phyloP scores from a whole-genome alignment of 202 grass and related monocot genomes.

The Setaria viridis region DNA sequence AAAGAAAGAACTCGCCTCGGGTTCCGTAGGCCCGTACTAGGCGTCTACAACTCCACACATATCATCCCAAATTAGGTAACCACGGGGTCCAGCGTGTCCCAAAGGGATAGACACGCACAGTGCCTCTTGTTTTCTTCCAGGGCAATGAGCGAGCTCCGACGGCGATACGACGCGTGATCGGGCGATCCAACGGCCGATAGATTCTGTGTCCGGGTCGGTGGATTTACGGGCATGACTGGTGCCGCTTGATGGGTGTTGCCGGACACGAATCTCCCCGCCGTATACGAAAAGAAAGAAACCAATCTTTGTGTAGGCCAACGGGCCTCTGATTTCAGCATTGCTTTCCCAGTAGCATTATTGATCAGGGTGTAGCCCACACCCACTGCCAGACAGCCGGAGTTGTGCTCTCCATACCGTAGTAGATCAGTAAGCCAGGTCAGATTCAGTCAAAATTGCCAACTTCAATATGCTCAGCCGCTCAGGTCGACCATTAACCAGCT shows the following conservation, averaged over 20 bases:
- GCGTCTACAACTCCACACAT: slow-evolving; percentile 26
- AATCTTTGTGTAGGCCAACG: slow-evolving; percentile 46
- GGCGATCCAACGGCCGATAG: slow-evolving; percentile 52
- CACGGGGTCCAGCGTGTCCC: slow-evolving; percentile 41
- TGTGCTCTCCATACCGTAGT: not conserved
- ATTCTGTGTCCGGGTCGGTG: slow-evolving; percentile 51
- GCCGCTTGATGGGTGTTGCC: slow-evolving; percentile 51
- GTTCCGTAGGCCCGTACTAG: slow-evolving; percentile 39
- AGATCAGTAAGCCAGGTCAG: slow-evolving; percentile 22
- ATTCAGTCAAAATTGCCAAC: not conserved
- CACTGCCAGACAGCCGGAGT: not conserved
- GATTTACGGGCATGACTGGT: slow-evolving; percentile 52
- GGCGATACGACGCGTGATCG: slow-evolving; percentile 44
- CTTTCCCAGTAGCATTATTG: slow-evolving; percentile 41
- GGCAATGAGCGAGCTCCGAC: slow-evolving; percentile 42
- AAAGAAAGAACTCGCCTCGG: slow-evolving; percentile 41
- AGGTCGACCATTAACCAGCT: slow-evolving; percentile 1
- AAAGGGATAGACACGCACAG: slow-evolving; percentile 32
- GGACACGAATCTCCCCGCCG: slow-evolving; percentile 52
- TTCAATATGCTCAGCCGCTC: not conserved
- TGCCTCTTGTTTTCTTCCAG: slow-evolving; percentile 32
- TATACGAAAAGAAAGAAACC: slow-evolving; percentile 44
- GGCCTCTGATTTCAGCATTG: slow-evolving; percentile 28
- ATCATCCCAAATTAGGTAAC: slow-evolving; percentile 52
- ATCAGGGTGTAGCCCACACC: slow-evolving; percentile 5